Percentiles rank a stretch among this genome's conserved stretches.
phyloP scores from a whole-genome alignment of 176 grass and related monocot genomes.

The Hyparrhenia diplandra region DNA sequence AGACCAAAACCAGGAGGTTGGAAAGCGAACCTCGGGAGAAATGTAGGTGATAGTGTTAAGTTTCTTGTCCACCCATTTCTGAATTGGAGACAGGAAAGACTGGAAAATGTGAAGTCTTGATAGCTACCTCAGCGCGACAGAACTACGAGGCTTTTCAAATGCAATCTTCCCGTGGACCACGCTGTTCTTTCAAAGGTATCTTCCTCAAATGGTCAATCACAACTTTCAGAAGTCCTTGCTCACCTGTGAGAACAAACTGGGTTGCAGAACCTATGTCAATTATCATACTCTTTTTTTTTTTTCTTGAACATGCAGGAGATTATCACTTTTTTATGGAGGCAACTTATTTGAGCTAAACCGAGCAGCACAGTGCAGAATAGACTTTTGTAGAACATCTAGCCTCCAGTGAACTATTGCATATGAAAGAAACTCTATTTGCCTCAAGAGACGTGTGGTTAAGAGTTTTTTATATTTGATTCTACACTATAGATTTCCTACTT shows the following conservation, averaged over 20 bases:
- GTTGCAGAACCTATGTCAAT: conserved; percentile 40
- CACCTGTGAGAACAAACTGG: conserved; percentile 92
- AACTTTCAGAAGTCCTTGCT: conserved; percentile 71
- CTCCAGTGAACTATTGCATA: not conserved
- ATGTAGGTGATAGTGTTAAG: conserved; percentile 83
- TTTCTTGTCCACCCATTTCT: conserved; percentile 95
- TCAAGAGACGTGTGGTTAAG: conserved; percentile 14
- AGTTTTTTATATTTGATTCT: not conserved
- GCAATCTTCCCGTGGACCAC: conserved; percentile 82
- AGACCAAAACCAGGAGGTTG: not conserved
- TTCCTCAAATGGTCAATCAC: conserved; percentile 88
- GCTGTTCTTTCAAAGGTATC: conserved; percentile 92
- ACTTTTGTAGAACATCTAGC: not conserved
- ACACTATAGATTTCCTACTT: not conserved
- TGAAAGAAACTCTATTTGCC: conserved; percentile 13
- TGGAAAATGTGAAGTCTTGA: conserved; percentile 85
- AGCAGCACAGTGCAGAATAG: not conserved
- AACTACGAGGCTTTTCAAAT: conserved; percentile 89
- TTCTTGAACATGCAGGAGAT: not conserved
- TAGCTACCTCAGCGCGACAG: conserved; percentile 61
- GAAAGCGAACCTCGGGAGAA: conserved; percentile 81
- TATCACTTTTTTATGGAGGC: not conserved
- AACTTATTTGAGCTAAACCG: conserved; percentile 13
- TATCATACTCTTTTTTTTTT: not conserved
- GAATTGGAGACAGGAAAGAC: conserved; percentile 81